Evolutionary conservation across 176 grass and related monocot species (phyloP), one percentile per base, ranked within the genome.

Genomic region (Guadua angustifolia): DNA sequence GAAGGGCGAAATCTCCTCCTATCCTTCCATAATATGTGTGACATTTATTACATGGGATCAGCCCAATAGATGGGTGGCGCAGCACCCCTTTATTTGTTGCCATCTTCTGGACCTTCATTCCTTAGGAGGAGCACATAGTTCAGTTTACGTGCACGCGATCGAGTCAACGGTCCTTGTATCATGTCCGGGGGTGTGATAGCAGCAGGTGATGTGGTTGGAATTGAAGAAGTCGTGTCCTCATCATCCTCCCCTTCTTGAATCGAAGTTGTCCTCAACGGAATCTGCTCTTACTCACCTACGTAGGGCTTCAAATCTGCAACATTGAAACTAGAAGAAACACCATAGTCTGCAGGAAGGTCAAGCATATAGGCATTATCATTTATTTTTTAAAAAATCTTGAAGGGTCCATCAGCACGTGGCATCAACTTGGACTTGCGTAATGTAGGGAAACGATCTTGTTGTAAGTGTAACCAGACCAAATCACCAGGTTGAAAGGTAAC

Each of bases 311-410:
- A 69, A 69, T 44, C 43, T 71, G 43, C 69, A 26, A 47, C 43
- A 25, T 71, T 71, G n/a, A 71, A 71, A 25, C 11, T 47, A 49
- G 69, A 71, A 25, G 69, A 49, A 47, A 71, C 42, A 45, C 69
- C 19, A 71, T 46, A 71, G 0, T 71, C 43, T 42, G 38, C 8
- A 5, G 39, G 17, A 0, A 69, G 38, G 8, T 61, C 58, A 13
- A 25, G 22, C 13, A 1, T 69, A 45, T 69, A 69, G 0, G 67
- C 67, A 44, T 69, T 44, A 12, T 69, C 38, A 43, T 69, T 69
- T 11, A 59, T 61, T 24, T 22, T 61, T 61, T n/a, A n/a, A n/a
- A 61, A 0, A 24, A 61, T 2, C 22, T 22, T 69, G 67, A 69
- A 69, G 5, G 67, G 19, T 0, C 39, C 38, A 45, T 42, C 38